A percentile compares a stretch with the other conserved stretches of the same genome.
Conservation (phyloP, 2,329 filamentous ascomycete species). For the Fonsecaea nubica region DNA sequence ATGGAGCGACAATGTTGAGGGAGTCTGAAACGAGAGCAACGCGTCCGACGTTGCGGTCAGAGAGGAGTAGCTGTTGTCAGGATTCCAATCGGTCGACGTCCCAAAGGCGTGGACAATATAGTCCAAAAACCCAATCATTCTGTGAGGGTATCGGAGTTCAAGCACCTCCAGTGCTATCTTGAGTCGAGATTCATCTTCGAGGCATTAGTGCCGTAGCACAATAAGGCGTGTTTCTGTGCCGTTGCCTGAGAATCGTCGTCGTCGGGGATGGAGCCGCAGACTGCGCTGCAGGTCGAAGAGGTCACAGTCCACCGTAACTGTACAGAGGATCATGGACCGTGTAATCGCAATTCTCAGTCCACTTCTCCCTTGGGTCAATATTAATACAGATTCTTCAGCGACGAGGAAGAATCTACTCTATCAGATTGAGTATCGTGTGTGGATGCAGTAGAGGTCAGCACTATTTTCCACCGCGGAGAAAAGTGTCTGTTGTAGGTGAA, state of each 20-base stretch:
- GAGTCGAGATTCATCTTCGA: conserved; percentile 23
- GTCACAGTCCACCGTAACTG: not conserved
- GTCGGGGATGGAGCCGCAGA: not conserved
- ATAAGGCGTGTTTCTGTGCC: not conserved
- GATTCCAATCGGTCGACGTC: conserved; percentile 83
- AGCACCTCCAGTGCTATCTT: conserved; percentile 35
- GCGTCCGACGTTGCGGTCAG: conserved; percentile 84
- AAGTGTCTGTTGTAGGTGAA: not conserved
- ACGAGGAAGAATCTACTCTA: not conserved
- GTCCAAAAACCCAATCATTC: conserved; percentile 97
- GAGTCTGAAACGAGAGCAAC: conserved; percentile 86
- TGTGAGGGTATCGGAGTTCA: conserved; percentile 33
- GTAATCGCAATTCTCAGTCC: not conserved
- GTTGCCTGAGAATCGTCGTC: not conserved
- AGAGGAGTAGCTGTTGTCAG: conserved; percentile 88
- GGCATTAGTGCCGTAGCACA: not conserved
- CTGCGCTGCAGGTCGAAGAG: not conserved
- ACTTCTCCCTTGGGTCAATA: not conserved
- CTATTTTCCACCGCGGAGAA: not conserved
- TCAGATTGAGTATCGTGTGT: not conserved
- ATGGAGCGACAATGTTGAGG: conserved; percentile 80
- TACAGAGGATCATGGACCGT: not conserved
- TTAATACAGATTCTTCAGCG: not conserved
- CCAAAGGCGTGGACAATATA: conserved; percentile 93
- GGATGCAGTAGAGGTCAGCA: not conserved